phyloP scores from a whole-genome alignment of 2,329 filamentous ascomycete species.

The Gremmenia infestans region DNA sequence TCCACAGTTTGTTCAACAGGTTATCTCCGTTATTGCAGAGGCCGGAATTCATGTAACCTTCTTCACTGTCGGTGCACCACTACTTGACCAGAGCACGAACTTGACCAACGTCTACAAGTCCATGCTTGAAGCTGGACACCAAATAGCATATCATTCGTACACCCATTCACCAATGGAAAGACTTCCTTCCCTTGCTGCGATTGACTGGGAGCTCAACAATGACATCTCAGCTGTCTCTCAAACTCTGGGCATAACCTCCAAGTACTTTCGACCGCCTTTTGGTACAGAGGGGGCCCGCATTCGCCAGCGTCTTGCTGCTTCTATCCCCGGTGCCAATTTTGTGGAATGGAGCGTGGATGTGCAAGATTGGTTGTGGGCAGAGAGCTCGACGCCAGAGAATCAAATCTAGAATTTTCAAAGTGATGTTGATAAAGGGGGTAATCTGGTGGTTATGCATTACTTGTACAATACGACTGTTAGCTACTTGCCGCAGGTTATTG shows the following conservation, averaged over 20 bases:
- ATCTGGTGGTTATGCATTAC: constrained; percentile 66
- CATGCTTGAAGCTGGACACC: constrained; percentile 58
- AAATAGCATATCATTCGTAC: constrained; percentile 64
- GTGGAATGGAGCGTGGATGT: constrained; percentile 67
- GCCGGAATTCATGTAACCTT: constrained; percentile 64
- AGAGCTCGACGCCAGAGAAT: constrained; percentile 56
- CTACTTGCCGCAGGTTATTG: constrained; percentile 61
- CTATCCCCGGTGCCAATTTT: constrained; percentile 49
- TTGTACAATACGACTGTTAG: constrained; percentile 58
- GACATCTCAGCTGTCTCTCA: constrained; percentile 45
- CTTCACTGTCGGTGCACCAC: constrained; percentile 62
- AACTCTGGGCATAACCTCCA: constrained; percentile 35
- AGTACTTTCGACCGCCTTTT: constrained; percentile 66
- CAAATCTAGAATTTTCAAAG: constrained; percentile 62
- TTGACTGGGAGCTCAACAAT: constrained; percentile 58
- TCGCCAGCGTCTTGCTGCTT: constrained; percentile 54
- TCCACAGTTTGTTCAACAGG: constrained; percentile 52
- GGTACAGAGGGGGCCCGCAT: constrained; percentile 64
- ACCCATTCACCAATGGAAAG: constrained; percentile 65
- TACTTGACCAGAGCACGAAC: constrained; percentile 54
- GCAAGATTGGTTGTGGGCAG: constrained; percentile 66
- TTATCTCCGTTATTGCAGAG: constrained; percentile 56
- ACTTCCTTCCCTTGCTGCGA: constrained; percentile 45
- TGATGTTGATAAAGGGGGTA: constrained; percentile 57
- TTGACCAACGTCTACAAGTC: constrained; percentile 59